Evolutionary conservation across 106 monocot species (phyloP), one percentile per base, ranked within the genome.

Genomic region (Triglochin maritima): DNA sequence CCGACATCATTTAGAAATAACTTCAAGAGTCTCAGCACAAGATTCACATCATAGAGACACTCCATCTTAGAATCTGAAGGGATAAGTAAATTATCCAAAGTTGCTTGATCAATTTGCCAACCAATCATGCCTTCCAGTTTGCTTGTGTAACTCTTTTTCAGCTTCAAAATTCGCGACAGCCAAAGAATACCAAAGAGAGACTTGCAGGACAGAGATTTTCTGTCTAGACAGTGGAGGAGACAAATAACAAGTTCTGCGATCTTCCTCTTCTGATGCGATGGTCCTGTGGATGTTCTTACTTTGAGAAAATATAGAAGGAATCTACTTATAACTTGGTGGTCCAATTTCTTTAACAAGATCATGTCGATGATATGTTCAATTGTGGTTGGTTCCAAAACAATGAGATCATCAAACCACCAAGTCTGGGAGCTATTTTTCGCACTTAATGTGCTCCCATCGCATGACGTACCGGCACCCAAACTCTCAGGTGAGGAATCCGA

Each of bases 371-470:
- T 46, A 49, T 73, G 85, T 29, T 86, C 68, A 4, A 84, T 50
- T 7, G 57, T 52, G 9, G 47, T 52, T 29, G 57, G 53, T 17
- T 71, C 71, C n/a, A 96, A 68, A 48, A 75, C 29, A 1, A 66
- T 9, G 7, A 96, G 72, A 70, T 91, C 90, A n/a, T 90, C 87
- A 14, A 83, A 83, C 94, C 94, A 94, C 94, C 89, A 94, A 41
- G 73, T 70, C 57, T 72, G 56, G 54, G 29, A 67, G 67, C 67
- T 55, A 13, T 6, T 74, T 56, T 79, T 83, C 9, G 72, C 67
- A 70, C 84, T 87, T 47, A 71, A 17, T 13, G 78, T 79, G 43
- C 70, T 84, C 50, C 74, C 83, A 29, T 89, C 94, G 8, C 72
- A 94, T 3, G 94, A 94, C 54, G 80, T 79, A 2, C 94, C 81